Percentiles rank a stretch among this genome's conserved stretches.
Conservation (phyloP, 768 basidiomycete genomes). For the Amanita polypyramis region DNA sequence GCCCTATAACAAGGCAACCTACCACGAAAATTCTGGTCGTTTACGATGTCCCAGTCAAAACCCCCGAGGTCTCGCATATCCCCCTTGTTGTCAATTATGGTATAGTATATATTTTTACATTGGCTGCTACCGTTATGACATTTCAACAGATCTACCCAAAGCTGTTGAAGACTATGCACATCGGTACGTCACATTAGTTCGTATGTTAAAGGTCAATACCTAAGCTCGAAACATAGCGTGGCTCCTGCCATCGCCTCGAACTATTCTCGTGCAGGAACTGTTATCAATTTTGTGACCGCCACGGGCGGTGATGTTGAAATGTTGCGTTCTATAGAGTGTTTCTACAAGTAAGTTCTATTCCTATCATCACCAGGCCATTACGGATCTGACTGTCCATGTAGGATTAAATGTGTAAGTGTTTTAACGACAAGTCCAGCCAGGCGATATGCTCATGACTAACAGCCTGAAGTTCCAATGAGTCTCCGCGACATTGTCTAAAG, state of each 20-base stretch:
- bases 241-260: slow-evolving; percentile 80
- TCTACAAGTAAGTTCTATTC: slow-evolving; percentile 63
- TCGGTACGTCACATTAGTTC: slow-evolving; percentile 41
- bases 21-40: slow-evolving; percentile 75
- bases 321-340: slow-evolving; percentile 97
- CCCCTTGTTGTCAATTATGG: slow-evolving; percentile 96
- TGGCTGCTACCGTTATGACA: slow-evolving; percentile 7
- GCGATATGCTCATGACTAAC: slow-evolving; percentile 14
- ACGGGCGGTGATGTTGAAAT: slow-evolving; percentile 98
- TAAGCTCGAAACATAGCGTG: slow-evolving; percentile 37
- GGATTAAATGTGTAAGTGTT: slow-evolving; percentile 80
- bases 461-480: slow-evolving; percentile 89
- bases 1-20: slow-evolving; percentile 54
- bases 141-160: slow-evolving; percentile 66
- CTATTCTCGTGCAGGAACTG: slow-evolving; percentile 81
- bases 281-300: slow-evolving; percentile 95
- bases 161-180: slow-evolving; percentile 97
- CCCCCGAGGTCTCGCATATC: slow-evolving; percentile 80
- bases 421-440: neutral
- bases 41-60: slow-evolving; percentile 90
- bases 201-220: neutral
- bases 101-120: slow-evolving; percentile 14
- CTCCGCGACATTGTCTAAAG: slow-evolving; percentile 79
- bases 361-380: neutral
- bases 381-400: slow-evolving; percentile 15